A percentile compares a stretch with the other conserved stretches of the same genome.
Evolutionary conservation across 495 filamentous ascomycete species (phyloP).

Genomic region (Aspergillus taichungensis): DNA sequence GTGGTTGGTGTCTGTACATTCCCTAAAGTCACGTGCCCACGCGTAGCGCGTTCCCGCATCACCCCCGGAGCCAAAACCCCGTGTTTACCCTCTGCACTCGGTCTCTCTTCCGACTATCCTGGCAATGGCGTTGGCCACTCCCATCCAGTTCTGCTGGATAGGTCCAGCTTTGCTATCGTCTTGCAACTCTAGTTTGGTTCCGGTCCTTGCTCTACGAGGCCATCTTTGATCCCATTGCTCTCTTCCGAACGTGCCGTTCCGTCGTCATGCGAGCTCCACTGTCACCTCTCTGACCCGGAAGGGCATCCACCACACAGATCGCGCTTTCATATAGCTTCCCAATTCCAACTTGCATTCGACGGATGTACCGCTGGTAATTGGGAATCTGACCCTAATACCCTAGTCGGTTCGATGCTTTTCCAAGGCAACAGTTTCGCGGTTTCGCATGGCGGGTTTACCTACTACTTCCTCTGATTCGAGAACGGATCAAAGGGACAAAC

Average conservation of each 20-base stretch:
- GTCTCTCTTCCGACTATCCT: slow-evolving; percentile 15
- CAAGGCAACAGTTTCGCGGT: slow-evolving; percentile 29
- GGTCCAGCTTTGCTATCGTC: no score
- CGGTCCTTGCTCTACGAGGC: background rate
- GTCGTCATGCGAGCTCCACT: slow-evolving; percentile 10
- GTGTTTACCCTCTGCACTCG: slow-evolving; percentile 4
- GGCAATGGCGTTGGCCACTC: slow-evolving; percentile 5
- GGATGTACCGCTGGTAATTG: slow-evolving; percentile 17
- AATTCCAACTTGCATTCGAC: slow-evolving; percentile 12
- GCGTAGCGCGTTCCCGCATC: slow-evolving; percentile 12
- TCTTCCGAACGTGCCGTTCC: slow-evolving; percentile 12
- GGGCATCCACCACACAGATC: slow-evolving; percentile 27
- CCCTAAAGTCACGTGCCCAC: slow-evolving; percentile 14
- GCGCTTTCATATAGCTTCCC: slow-evolving; percentile 22
- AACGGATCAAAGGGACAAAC: slow-evolving; percentile 25
- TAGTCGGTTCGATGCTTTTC: slow-evolving; percentile 22
- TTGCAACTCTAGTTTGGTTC: no score
- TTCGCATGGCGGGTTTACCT: slow-evolving; percentile 26
- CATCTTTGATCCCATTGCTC: slow-evolving; percentile 16
- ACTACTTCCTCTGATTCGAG: slow-evolving; percentile 23
- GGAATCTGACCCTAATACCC: slow-evolving; percentile 36
- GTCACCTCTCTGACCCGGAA: slow-evolving; percentile 20
- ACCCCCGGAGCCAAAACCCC: background rate
- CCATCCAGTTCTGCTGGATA: no score
- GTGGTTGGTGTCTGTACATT: background rate